These are phyloP conservation scores for Mortierella sp. DNA, from an alignment of 371 early-diverging fungal species.

Conservation along the genomic window DNA sequence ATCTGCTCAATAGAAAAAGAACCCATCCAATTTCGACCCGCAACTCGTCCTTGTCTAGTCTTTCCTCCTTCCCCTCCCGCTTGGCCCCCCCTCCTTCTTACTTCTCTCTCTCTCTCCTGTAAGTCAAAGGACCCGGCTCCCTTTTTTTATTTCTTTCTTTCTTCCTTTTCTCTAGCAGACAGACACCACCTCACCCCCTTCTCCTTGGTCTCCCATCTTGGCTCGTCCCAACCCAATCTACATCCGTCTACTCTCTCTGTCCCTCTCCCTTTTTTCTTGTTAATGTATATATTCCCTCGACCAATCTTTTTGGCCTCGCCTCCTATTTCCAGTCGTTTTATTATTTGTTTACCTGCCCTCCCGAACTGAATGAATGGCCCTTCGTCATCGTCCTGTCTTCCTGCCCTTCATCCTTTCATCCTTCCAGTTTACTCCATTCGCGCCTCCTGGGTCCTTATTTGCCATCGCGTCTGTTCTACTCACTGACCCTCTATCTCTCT, in stretches of 20 bases:
- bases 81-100: background rate
- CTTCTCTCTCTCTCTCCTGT: conserved; percentile 1
- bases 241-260: background rate
- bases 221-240: conserved; percentile 16
- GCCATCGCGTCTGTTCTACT: conserved; percentile 12
- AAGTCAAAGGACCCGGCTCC: conserved; percentile 12
- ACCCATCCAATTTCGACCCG: conserved; percentile 19
- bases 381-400: conserved; percentile 11
- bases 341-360: conserved; percentile 7
- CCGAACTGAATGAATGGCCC: background rate
- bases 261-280: conserved; percentile 13
- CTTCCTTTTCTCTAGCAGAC: background rate
- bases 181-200: conserved; percentile 13
- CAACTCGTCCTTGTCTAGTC: conserved; percentile 2
- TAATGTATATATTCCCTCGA: background rate
- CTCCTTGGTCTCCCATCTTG: conserved; percentile 28
- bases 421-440: conserved; percentile 18
- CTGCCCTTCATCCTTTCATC: background rate
- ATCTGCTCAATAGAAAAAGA: conserved; percentile 43
- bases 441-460: conserved; percentile 11
- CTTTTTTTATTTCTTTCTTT: background rate
- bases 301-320: background rate
- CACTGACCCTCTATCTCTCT: background rate
- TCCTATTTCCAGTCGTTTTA: conserved; percentile 14
- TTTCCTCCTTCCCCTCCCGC: background rate